Percentiles rank a stretch among this genome's conserved stretches.
Evolutionary conservation across 2,329 filamentous ascomycete genomes (phyloP).

Genomic region (Zalaria sp.): DNA sequence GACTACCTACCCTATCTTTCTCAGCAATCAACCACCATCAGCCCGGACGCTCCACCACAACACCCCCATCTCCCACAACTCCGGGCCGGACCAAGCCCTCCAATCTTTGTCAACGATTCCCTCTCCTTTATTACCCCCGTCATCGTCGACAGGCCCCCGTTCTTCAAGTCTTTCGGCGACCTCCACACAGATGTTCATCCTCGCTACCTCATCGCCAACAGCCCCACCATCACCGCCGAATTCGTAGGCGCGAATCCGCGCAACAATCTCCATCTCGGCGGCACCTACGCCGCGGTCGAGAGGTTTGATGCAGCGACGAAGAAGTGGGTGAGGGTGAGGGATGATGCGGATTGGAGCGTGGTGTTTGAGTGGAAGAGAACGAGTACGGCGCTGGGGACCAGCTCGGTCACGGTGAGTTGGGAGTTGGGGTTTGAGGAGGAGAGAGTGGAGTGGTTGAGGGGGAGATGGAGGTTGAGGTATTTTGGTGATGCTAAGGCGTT

Average conservation of each 20-base stretch:
- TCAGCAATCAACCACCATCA: constrained; percentile 17
- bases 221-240: constrained; percentile 43
- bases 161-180: constrained; percentile 57
- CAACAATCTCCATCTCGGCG: constrained; percentile 69
- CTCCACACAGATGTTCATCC: constrained; percentile 43
- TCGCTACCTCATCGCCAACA: constrained; percentile 39
- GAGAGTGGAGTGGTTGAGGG: constrained; percentile 20
- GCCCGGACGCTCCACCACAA: constrained; percentile 21
- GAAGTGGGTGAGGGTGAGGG: constrained; percentile 51
- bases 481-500: constrained; percentile 68
- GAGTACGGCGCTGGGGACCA: constrained; percentile 55
- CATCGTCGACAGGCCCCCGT: constrained; percentile 53
- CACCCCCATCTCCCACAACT: constrained; percentile 18
- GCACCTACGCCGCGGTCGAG: constrained; percentile 68
- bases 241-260: constrained; percentile 85
- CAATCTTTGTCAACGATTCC: constrained; percentile 63
- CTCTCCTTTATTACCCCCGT: constrained; percentile 71
- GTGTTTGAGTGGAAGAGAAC: constrained; percentile 68
- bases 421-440: constrained; percentile 39
- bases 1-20: constrained; percentile 54
- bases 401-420: constrained; percentile 69
- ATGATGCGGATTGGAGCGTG: constrained; percentile 72
- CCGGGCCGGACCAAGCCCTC: constrained; percentile 46
- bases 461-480: constrained; percentile 68
- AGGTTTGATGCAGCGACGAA: constrained; percentile 30